phyloP scores from a whole-genome alignment of 768 basidiomycete species.

The Pilatotrama ljubarskyi region DNA sequence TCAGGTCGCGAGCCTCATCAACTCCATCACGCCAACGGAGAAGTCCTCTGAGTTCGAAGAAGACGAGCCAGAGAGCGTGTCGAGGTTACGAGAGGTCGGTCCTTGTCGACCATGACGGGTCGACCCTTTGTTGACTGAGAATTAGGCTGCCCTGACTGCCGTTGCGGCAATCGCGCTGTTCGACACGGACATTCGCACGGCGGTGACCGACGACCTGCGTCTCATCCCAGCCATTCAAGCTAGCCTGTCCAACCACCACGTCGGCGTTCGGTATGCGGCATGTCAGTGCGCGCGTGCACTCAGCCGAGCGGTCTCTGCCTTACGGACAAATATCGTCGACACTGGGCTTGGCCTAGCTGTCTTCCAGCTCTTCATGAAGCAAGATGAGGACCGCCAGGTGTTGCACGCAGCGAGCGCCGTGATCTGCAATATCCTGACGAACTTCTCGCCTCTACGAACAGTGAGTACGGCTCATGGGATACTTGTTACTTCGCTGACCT shows the following conservation, averaged over 20 bases:
- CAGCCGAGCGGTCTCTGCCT: constrained; percentile 73
- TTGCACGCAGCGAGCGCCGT: constrained; percentile 68
- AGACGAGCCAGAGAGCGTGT: constrained; percentile 63
- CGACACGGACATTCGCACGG: constrained; percentile 69
- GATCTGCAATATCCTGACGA: constrained; percentile 83
- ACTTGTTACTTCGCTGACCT: no score
- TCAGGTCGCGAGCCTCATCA: constrained; percentile 52
- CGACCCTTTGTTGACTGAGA: neutral
- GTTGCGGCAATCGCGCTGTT: constrained; percentile 73
- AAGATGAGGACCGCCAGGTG: constrained; percentile 70
- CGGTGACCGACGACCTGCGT: constrained; percentile 58
- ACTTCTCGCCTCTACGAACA: constrained; percentile 77
- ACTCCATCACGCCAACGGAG: constrained; percentile 51
- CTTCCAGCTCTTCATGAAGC: constrained; percentile 54
- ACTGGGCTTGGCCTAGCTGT: constrained; percentile 74
- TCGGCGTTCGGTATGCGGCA: constrained; percentile 81
- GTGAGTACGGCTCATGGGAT: constrained; percentile 53
- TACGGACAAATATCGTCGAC: constrained; percentile 85
- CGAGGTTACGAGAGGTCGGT: constrained; percentile 62
- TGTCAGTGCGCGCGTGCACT: constrained; percentile 86
- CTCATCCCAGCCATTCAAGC: constrained; percentile 56
- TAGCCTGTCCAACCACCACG: constrained; percentile 58
- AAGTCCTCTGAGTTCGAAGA: constrained; percentile 58
- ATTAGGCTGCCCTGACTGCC: constrained; percentile 69
- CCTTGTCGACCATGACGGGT: neutral